A percentile compares a stretch with the other conserved stretches of the same genome.
Evolutionary conservation across 192 early-diverging fungal genomes (phyloP).

Genomic region (Physocladia obscura): DNA sequence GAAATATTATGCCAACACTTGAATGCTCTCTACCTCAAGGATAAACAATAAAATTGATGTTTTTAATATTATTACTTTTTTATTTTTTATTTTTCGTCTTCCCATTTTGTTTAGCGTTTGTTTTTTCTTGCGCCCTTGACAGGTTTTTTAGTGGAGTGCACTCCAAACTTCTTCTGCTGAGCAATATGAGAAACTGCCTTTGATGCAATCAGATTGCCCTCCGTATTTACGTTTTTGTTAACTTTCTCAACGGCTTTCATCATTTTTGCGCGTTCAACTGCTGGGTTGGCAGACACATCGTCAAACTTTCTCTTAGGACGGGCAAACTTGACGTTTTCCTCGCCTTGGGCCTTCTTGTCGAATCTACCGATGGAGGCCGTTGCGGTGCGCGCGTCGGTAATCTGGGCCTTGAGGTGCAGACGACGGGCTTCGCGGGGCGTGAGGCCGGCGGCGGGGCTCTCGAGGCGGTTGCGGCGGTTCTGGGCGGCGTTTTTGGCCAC

Average conservation of each 20-base stretch:
- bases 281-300: constrained; percentile 25
- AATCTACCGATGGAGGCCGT: constrained; percentile 94
- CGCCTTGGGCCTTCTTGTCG: constrained; percentile 76
- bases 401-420: constrained; percentile 66
- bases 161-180: constrained; percentile 5
- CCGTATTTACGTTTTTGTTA: constrained; percentile 42
- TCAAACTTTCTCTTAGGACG: constrained; percentile 50
- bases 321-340: constrained; percentile 78
- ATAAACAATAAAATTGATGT: background rate
- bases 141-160: background rate
- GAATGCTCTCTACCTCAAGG: constrained; percentile 6
- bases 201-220: constrained; percentile 38
- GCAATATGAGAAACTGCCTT: constrained; percentile 30
- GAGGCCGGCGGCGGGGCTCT: constrained; percentile 46
- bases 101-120: no score
- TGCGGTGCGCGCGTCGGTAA: constrained; percentile 74
- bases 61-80: no score
- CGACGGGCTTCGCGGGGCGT: constrained; percentile 63
- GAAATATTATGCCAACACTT: constrained; percentile 27
- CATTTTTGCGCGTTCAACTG: constrained; percentile 21
- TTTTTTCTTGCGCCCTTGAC: background rate
- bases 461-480: constrained; percentile 82
- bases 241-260: constrained; percentile 35
- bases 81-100: no score
- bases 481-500: constrained; percentile 87